These are phyloP conservation scores for Leucocoprinus leucothites DNA, from an alignment of 768 basidiomycete species.

Conservation along the genomic window DNA sequence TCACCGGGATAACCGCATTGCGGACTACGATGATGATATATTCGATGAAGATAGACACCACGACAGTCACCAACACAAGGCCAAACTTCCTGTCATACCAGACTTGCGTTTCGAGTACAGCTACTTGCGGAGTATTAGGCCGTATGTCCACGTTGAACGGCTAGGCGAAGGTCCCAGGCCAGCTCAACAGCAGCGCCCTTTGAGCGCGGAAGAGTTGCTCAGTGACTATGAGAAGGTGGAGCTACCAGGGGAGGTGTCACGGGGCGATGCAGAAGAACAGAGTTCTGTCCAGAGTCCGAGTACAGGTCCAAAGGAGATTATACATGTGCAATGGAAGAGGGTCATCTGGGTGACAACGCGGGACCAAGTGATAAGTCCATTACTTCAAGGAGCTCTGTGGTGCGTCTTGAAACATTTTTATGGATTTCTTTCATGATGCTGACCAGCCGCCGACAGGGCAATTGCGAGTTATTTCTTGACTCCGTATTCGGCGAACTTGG, in stretches of 20 bases:
- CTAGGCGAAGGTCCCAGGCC: conserved; percentile 10
- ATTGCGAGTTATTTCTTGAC: conserved; percentile 42
- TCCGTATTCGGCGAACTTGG: conserved; percentile 35
- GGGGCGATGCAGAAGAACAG: conserved; percentile 17
- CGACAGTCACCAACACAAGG: conserved; percentile 82
- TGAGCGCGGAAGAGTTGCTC: conserved; percentile 16
- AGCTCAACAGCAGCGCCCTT: conserved; percentile 28
- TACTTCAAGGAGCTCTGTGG: conserved; percentile 69
- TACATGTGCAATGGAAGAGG: conserved; percentile 52
- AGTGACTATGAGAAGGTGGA: conserved; percentile 29
- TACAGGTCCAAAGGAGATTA: conserved; percentile 26
- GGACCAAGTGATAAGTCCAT: conserved; percentile 67
- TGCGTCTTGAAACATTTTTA: conserved; percentile 27
- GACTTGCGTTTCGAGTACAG: conserved; percentile 77
- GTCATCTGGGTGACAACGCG: conserved; percentile 61
- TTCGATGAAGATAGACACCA: conserved; percentile 40
- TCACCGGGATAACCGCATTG: neutral
- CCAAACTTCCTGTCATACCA: conserved; percentile 60
- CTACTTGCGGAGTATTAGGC: conserved; percentile 59
- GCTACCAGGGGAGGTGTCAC: neutral
- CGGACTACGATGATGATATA: neutral
- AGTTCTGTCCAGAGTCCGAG: neutral
- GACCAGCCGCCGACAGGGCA: conserved; percentile 30
- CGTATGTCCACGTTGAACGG: conserved; percentile 31
- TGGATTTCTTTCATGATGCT: neutral